Conservation (phyloP, 2,329 filamentous ascomycete species). For the Leptosphaerulina australis region DNA sequence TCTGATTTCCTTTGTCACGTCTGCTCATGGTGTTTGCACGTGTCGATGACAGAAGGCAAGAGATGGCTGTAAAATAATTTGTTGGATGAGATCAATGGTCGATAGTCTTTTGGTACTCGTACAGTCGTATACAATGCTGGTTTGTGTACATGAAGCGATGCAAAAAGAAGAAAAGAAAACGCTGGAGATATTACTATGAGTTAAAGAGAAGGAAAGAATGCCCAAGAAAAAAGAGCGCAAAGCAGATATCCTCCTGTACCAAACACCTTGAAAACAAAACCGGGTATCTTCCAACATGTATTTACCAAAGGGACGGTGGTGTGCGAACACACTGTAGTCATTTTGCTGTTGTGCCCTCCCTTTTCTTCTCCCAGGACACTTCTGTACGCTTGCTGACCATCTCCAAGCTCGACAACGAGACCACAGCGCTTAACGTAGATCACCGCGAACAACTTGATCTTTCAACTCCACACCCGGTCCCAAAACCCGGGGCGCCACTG, state of each 20-base stretch:
- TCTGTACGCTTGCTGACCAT: slow-evolving; percentile 31
- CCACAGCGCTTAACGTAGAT: slow-evolving; percentile 75
- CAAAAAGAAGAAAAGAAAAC: background rate
- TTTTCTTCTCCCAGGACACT: slow-evolving; percentile 2
- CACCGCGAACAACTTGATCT: slow-evolving; percentile 88
- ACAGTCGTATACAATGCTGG: slow-evolving; percentile 8
- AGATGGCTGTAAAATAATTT: background rate
- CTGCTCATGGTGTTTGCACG: background rate
- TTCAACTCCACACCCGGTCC: slow-evolving; percentile 75
- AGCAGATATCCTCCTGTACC: background rate
- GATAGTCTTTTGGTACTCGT: slow-evolving; percentile 14
- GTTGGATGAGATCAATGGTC: slow-evolving; percentile 2
- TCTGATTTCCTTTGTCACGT: background rate
- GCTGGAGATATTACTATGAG: slow-evolving; percentile 6
- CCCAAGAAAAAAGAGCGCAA: background rate
- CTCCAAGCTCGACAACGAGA: slow-evolving; percentile 59
- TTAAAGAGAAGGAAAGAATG: background rate
- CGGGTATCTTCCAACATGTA: slow-evolving; percentile 15
- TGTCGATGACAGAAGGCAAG: background rate
- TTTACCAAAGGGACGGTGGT: background rate
- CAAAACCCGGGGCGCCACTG: slow-evolving; percentile 65
- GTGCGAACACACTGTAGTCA: background rate
- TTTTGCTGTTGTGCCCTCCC: slow-evolving; percentile 9
- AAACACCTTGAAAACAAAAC: slow-evolving; percentile 6
- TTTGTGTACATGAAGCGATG: slow-evolving; percentile 1